These are phyloP conservation scores for Barnettozyma vustinii DNA, from an alignment of 805 yeast genomes.

Conservation along the genomic window DNA sequence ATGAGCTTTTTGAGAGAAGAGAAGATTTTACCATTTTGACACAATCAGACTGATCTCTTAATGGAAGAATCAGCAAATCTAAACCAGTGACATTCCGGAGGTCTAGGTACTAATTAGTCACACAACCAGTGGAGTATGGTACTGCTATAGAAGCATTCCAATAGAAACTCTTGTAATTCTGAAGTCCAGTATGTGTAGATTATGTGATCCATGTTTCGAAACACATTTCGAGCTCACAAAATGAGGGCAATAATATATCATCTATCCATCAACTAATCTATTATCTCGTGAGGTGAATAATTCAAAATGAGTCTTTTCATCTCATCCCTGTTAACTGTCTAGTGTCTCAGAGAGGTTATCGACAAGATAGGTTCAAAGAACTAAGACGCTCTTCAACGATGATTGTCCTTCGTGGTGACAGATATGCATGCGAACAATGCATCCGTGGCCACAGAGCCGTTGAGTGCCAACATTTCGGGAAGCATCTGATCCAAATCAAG, in stretches of 20 bases:
- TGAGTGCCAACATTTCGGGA: conserved; percentile 71
- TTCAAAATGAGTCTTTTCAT: not conserved
- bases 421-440: conserved; percentile 81
- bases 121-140: too few relatives aligned
- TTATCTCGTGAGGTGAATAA: not conserved
- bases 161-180: too few relatives aligned
- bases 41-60: not conserved
- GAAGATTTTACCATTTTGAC: not conserved
- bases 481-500: conserved; percentile 81
- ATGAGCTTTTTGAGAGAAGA: not conserved
- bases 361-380: not conserved
- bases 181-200: too few relatives aligned
- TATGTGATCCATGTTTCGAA: not conserved
- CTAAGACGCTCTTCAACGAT: conserved; percentile 28
- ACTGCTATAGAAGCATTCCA: too few relatives aligned
- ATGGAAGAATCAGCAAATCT: not conserved
- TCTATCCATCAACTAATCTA: not conserved
- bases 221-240: not conserved
- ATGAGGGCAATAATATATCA: not conserved
- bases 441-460: conserved; percentile 91
- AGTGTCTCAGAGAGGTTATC: not conserved
- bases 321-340: not conserved
- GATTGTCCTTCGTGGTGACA: conserved; percentile 75
- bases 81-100: not conserved
- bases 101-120: not conserved